Evolutionary conservation across 768 basidiomycete species (phyloP).

Genomic region (Termitomyces sp.): DNA sequence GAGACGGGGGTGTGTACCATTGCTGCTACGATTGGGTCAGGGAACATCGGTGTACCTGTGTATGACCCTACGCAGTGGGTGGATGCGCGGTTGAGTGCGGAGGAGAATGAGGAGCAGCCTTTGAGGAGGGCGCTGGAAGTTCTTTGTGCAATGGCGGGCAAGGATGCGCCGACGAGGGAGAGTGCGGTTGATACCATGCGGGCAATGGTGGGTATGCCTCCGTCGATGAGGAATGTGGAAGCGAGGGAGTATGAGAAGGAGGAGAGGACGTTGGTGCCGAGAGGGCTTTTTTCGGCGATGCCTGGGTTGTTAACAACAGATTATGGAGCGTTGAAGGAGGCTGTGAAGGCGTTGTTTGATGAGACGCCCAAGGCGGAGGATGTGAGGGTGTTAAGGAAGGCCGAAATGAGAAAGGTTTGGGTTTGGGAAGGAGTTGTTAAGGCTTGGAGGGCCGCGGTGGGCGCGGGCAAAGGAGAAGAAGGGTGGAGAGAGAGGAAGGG

Average conservation of each 20-base stretch:
- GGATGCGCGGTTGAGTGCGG: constrained; percentile 26
- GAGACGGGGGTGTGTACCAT: constrained; percentile 15
- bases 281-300: constrained; percentile 48
- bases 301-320: constrained; percentile 54
- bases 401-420: constrained; percentile 53
- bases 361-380: constrained; percentile 50
- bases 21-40: constrained; percentile 12
- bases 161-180: constrained; percentile 42
- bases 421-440: constrained; percentile 18
- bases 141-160: constrained; percentile 52
- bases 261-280: constrained; percentile 41
- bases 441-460: constrained; percentile 14
- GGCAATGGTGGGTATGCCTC: constrained; percentile 26
- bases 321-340: constrained; percentile 37
- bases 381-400: constrained; percentile 49
- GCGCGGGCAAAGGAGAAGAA: constrained; percentile 2
- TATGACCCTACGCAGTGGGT: constrained; percentile 4
- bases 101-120: constrained; percentile 32
- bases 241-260: constrained; percentile 8
- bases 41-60: constrained; percentile 7
- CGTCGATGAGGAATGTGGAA: neutral
- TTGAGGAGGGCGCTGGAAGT: constrained; percentile 44
- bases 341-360: constrained; percentile 49
- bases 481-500: constrained; percentile 8
- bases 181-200: constrained; percentile 53